Evolutionary conservation across 805 yeast genomes (phyloP).

Genomic region (Kazachstania viticola): DNA sequence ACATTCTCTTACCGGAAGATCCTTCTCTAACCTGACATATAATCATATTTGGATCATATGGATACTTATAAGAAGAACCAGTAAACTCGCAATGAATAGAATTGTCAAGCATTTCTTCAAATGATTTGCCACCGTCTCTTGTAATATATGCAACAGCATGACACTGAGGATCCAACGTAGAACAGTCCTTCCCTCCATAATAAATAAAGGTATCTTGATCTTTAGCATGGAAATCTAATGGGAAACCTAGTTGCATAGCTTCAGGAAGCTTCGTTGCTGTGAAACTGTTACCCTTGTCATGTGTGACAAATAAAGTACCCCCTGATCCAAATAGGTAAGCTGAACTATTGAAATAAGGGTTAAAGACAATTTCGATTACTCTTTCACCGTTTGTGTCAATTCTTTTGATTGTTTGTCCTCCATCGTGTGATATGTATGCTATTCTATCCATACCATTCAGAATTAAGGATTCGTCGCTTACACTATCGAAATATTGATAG

Average conservation of each 20-base stretch:
- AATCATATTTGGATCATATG: slow-evolving; percentile 40
- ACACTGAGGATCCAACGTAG: slow-evolving; percentile 39
- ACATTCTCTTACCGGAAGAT: slow-evolving; percentile 20
- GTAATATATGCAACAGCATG: slow-evolving; percentile 49
- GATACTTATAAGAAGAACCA: slow-evolving; percentile 38
- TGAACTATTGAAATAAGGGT: slow-evolving; percentile 32
- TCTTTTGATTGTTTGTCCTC: slow-evolving; percentile 41
- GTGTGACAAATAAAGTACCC: slow-evolving; percentile 44
- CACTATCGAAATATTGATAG: slow-evolving; percentile 36
- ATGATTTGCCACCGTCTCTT: slow-evolving; percentile 53
- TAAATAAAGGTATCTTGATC: slow-evolving; percentile 52
- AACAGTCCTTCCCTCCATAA: slow-evolving; percentile 52
- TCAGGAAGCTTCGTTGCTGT: slow-evolving; percentile 38
- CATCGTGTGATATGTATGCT: slow-evolving; percentile 59
- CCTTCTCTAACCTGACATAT: slow-evolving; percentile 45
- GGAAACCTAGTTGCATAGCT: slow-evolving; percentile 30
- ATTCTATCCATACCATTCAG: slow-evolving; percentile 41
- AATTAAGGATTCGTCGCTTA: slow-evolving; percentile 54
- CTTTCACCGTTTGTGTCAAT: slow-evolving; percentile 30
- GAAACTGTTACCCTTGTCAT: slow-evolving; percentile 58
- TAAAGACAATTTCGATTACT: slow-evolving; percentile 45
- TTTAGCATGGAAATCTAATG: slow-evolving; percentile 52
- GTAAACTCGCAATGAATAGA: slow-evolving; percentile 57
- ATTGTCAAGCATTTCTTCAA: slow-evolving; percentile 40
- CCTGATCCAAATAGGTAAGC: slow-evolving; percentile 34